phyloP scores from a whole-genome alignment of 495 filamentous ascomycete genomes.

The Haplographium delicatum region DNA sequence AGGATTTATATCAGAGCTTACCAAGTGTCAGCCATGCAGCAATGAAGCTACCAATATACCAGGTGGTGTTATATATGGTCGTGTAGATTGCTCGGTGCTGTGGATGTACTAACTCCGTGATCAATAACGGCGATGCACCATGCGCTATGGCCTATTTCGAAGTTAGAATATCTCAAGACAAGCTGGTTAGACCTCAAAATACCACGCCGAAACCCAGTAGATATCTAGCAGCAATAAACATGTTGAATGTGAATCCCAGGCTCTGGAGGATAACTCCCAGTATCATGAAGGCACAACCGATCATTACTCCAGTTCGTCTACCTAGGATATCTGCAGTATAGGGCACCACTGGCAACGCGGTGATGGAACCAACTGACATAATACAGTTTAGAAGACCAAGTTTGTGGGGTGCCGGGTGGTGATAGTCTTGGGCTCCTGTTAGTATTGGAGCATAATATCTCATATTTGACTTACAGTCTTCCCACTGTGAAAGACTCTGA shows the following conservation, averaged over 20 bases:
- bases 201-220: conserved; percentile 46
- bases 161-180: no score
- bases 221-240: conserved; percentile 47
- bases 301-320: conserved; percentile 39
- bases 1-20: no score
- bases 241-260: conserved; percentile 32
- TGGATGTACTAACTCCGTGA: conserved; percentile 42
- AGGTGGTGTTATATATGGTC: conserved; percentile 44
- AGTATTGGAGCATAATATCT: background rate
- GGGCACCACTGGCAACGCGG: conserved; percentile 35
- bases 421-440: conserved; percentile 20
- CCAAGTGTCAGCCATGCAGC: conserved; percentile 41
- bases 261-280: conserved; percentile 35
- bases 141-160: conserved; percentile 47
- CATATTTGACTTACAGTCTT: conserved; percentile 30
- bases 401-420: conserved; percentile 24
- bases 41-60: conserved; percentile 36
- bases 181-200: no score
- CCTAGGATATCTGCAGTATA: conserved; percentile 39
- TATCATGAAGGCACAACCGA: conserved; percentile 47
- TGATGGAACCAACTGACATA: conserved; percentile 28
- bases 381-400: conserved; percentile 28
- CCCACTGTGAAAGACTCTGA: conserved; percentile 30
- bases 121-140: conserved; percentile 41
- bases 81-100: conserved; percentile 39